Percentiles rank a stretch among this genome's conserved stretches.
Evolutionary conservation across 106 monocot genomes (phyloP).

Genomic region (Agapanthus africanus): DNA sequence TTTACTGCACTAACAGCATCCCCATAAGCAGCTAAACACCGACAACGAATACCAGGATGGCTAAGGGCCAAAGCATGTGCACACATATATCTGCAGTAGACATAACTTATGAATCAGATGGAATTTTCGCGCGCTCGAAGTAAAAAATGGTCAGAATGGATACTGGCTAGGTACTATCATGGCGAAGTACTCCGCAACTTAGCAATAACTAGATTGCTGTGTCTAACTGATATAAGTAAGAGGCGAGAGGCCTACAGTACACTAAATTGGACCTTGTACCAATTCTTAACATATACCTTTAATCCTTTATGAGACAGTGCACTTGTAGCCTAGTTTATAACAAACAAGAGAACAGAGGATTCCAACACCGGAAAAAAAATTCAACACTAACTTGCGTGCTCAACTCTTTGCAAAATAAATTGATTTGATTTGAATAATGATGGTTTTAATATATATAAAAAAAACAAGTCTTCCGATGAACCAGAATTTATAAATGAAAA

Average conservation of each 20-base stretch:
- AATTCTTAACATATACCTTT: no score
- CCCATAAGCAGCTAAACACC: constrained; percentile 94
- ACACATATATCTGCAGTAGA: constrained; percentile 76
- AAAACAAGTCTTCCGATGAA: neutral
- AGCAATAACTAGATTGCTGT: neutral
- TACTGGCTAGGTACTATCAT: neutral
- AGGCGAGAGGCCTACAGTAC: no score
- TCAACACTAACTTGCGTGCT: no score
- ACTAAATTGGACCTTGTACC: no score
- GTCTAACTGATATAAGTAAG: no score
- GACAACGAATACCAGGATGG: constrained; percentile 97
- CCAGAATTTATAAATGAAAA: neutral
- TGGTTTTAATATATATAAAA: no score
- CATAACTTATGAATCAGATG: constrained; percentile 6
- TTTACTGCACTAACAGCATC: constrained; percentile 99
- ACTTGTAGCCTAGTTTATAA: no score
- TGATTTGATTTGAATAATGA: no score
- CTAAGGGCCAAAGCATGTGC: constrained; percentile 92
- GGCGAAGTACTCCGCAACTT: neutral
- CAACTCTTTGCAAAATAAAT: no score
- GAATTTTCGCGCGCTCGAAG: neutral
- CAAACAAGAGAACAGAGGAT: neutral
- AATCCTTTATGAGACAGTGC: no score
- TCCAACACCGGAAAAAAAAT: neutral
- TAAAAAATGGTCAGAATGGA: neutral